Percentiles rank a stretch among this genome's conserved stretches.
Evolutionary conservation across 768 basidiomycete genomes (phyloP).

Genomic region (Candolleomyces eurysporus): DNA sequence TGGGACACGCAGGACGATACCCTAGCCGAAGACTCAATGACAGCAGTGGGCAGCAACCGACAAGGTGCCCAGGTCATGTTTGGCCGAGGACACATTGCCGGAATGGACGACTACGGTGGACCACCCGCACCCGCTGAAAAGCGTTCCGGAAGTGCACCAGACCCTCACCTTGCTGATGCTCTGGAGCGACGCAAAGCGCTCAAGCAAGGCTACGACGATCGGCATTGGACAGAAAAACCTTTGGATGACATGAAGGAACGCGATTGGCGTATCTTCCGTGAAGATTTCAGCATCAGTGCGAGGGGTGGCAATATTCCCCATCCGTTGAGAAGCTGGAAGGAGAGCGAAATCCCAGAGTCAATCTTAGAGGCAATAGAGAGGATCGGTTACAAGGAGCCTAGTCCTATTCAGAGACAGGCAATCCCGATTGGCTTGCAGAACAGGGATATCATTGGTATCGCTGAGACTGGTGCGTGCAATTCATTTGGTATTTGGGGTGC

Average conservation of each 20-base stretch:
- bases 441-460: slow-evolving; percentile 96
- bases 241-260: slow-evolving; percentile 93
- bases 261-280: slow-evolving; percentile 98
- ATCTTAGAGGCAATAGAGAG: slow-evolving; percentile 84
- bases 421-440: slow-evolving; percentile 99
- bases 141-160: slow-evolving; percentile 26
- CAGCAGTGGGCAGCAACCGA: slow-evolving; percentile 64
- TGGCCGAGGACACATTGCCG: slow-evolving; percentile 78
- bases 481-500: background rate
- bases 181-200: slow-evolving; percentile 81
- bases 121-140: background rate
- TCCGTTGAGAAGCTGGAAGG: slow-evolving; percentile 89
- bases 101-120: slow-evolving; percentile 76
- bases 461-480: slow-evolving; percentile 79
- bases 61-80: slow-evolving; percentile 90
- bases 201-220: slow-evolving; percentile 83
- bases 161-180: slow-evolving; percentile 68
- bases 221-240: slow-evolving; percentile 97
- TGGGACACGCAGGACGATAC: slow-evolving; percentile 99
- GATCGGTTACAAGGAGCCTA: slow-evolving; percentile 97
- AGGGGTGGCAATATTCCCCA: slow-evolving; percentile 93
- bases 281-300: slow-evolving; percentile 96
- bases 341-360: slow-evolving; percentile 75
- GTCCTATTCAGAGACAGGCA: slow-evolving; percentile 95
- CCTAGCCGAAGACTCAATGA: slow-evolving; percentile 72